phyloP scores from a whole-genome alignment of 2,329 filamentous ascomycete genomes.

The Purpureocillium lavendulum region DNA sequence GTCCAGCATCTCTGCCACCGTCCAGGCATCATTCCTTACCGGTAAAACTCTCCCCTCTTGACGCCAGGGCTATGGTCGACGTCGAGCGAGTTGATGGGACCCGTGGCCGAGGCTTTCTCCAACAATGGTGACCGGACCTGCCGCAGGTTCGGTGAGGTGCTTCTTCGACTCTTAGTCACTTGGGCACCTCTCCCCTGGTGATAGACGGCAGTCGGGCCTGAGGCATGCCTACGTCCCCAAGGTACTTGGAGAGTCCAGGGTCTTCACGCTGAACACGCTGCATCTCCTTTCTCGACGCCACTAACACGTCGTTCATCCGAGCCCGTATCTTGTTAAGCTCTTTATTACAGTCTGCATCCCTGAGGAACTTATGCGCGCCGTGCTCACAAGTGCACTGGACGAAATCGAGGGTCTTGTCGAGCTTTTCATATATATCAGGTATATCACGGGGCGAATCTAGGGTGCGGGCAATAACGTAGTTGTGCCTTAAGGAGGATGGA shows the following conservation, averaged over 20 bases:
- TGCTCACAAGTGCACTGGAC: constrained; percentile 78
- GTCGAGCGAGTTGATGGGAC: constrained; percentile 18
- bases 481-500: too few relatives aligned
- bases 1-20: too few relatives aligned
- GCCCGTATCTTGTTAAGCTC: constrained; percentile 64
- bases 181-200: constrained; percentile 38
- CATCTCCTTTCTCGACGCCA: constrained; percentile 51
- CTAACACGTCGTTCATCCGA: constrained; percentile 56
- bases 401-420: constrained; percentile 71
- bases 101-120: constrained; percentile 10
- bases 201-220: constrained; percentile 44
- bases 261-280: constrained; percentile 46
- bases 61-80: too few relatives aligned
- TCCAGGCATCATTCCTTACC: too few relatives aligned
- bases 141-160: constrained; percentile 13
- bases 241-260: constrained; percentile 32
- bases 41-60: too few relatives aligned
- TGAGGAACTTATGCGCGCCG: constrained; percentile 82
- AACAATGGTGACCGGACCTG: constrained; percentile 7
- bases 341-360: constrained; percentile 73
- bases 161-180: constrained; percentile 15
- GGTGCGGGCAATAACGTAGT: too few relatives aligned
- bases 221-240: constrained; percentile 29
- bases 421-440: constrained; percentile 58
- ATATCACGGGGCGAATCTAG: too few relatives aligned